Conservation (phyloP, 768 basidiomycete genomes). For the Naganishia randhawae region DNA sequence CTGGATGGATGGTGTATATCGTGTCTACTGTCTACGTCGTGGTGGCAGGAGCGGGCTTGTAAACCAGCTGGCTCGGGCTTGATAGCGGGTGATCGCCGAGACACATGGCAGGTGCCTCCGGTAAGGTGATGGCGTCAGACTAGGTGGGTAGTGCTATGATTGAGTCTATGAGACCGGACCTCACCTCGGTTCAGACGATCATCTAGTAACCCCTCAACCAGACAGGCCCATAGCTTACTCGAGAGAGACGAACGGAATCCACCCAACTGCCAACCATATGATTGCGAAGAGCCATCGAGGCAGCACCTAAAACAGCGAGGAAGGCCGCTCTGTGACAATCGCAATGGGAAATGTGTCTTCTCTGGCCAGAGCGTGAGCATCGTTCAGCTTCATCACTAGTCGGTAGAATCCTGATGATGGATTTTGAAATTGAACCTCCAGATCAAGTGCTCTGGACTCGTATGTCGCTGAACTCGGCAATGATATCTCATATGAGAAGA, state of each 20-base stretch:
- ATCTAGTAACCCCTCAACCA: too few species aligned
- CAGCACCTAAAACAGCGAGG: not conserved
- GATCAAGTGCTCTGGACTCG: slow-evolving; percentile 69
- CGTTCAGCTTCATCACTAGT: not conserved
- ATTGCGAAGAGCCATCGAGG: not conserved
- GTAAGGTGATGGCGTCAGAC: not conserved
- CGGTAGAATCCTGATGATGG: not conserved
- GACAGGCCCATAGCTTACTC: too few species aligned
- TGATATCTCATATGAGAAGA: slow-evolving; percentile 87
- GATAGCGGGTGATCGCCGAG: too few species aligned
- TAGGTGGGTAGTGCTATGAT: too few species aligned
- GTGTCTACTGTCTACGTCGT: too few species aligned
- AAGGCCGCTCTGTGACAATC: not conserved
- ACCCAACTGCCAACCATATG: not conserved
- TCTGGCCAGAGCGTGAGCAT: slow-evolving; percentile 47
- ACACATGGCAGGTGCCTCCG: not conserved
- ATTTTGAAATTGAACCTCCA: slow-evolving; percentile 14
- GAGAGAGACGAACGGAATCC: not conserved
- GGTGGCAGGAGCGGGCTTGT: too few species aligned
- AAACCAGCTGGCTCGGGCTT: too few species aligned
- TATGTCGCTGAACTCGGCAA: slow-evolving; percentile 82
- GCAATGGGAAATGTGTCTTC: slow-evolving; percentile 49
- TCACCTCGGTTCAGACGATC: not conserved
- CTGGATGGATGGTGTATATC: too few species aligned
- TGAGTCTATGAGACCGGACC: too few species aligned